Conservation (phyloP, 148 eudicot species). For the Spergularia marina region DNA sequence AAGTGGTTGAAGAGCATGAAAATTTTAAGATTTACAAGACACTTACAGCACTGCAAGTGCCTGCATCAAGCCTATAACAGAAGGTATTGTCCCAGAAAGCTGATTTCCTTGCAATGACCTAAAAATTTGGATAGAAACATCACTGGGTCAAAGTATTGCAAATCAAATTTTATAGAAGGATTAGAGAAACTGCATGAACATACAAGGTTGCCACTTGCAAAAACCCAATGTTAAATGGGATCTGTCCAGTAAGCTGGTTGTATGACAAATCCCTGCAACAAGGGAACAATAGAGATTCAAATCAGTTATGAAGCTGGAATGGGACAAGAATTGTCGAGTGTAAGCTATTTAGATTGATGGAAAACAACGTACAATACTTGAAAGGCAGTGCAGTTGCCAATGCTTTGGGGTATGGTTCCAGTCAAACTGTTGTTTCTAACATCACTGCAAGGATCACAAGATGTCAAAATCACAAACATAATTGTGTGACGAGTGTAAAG, state of each 20-base stretch:
- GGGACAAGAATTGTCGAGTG: background rate
- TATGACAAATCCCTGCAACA: slow-evolving; percentile 82
- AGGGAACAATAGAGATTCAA: slow-evolving; percentile 1
- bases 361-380: slow-evolving; percentile 84
- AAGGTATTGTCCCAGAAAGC: slow-evolving; percentile 77
- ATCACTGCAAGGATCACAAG: slow-evolving; percentile 50
- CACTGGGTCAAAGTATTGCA: background rate
- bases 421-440: slow-evolving; percentile 95
- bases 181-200: slow-evolving; percentile 22
- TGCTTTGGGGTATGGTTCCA: slow-evolving; percentile 59
- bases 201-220: slow-evolving; percentile 98
- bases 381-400: slow-evolving; percentile 89
- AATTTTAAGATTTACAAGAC: background rate
- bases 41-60: slow-evolving; percentile 98
- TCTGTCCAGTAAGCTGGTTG: slow-evolving; percentile 81
- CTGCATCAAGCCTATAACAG: slow-evolving; percentile 97
- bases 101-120: slow-evolving; percentile 94
- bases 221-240: slow-evolving; percentile 93
- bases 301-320: background rate
- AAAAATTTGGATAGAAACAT: background rate
- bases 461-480: background rate
- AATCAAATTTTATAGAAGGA: background rate
- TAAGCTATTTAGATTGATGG: background rate
- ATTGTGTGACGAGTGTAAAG: background rate
- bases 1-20: too few relatives aligned